A percentile compares a stretch with the other conserved stretches of the same genome.
Evolutionary conservation across 2,329 filamentous ascomycete genomes (phyloP).

Genomic region (Conoideocrella luteorostrata): DNA sequence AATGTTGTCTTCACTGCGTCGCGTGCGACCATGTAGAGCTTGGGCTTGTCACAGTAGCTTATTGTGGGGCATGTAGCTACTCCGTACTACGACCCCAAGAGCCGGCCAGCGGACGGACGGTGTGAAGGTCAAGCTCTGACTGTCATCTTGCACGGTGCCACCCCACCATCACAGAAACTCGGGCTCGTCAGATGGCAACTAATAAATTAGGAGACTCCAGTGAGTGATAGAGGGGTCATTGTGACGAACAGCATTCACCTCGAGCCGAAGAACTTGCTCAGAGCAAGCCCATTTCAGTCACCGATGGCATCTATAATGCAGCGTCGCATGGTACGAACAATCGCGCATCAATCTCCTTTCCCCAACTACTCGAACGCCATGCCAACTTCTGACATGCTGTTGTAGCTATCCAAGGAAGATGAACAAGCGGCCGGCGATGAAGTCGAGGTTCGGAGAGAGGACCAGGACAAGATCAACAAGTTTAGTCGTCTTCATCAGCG

Average conservation of each 20-base stretch:
- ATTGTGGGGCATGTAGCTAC: no score
- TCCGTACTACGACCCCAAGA: no score
- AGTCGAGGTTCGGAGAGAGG: slow-evolving; percentile 88
- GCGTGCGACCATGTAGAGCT: no score
- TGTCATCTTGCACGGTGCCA: background rate
- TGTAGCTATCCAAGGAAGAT: slow-evolving; percentile 86
- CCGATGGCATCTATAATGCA: slow-evolving; percentile 44
- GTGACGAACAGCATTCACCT: background rate
- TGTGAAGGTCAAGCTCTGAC: background rate
- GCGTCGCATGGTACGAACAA: slow-evolving; percentile 49
- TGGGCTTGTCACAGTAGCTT: no score
- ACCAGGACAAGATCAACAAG: slow-evolving; percentile 98
- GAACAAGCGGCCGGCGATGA: slow-evolving; percentile 72
- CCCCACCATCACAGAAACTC: background rate
- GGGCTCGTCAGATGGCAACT: background rate
- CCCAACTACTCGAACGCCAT: background rate
- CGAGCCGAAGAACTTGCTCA: background rate
- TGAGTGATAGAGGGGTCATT: background rate
- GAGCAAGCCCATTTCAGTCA: background rate
- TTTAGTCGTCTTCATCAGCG: slow-evolving; percentile 93
- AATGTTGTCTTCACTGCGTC: no score
- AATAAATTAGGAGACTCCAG: no score
- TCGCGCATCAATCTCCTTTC: background rate
- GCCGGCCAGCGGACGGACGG: background rate
- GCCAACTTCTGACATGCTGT: slow-evolving; percentile 11